Percentiles rank a stretch among this genome's conserved stretches.
These are phyloP conservation scores for Pseudocercospora cruenta DNA, from an alignment of 2,329 filamentous ascomycete genomes.

Conservation along the genomic window DNA sequence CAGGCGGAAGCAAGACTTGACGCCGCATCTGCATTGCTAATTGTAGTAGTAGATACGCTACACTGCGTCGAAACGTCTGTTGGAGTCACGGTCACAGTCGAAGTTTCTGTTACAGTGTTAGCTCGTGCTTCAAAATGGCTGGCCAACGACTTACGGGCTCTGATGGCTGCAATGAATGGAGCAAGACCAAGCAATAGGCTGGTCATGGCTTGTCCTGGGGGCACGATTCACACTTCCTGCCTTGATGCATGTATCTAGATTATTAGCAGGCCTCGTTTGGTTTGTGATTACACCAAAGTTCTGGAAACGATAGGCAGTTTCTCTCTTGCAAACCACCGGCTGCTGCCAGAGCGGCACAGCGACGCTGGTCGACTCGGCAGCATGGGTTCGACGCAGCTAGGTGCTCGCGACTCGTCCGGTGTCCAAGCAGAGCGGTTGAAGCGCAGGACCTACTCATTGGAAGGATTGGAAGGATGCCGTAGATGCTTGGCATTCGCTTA, in stretches of 20 bases:
- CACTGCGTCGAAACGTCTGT: background rate
- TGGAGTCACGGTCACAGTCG: background rate
- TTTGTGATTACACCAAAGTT: no score
- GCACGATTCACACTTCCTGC: background rate
- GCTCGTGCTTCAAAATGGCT: background rate
- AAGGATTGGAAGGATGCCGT: slow-evolving; percentile 3
- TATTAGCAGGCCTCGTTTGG: no score
- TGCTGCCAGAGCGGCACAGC: no score
- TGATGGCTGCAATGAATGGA: background rate
- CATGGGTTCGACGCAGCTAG: no score
- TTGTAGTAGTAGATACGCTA: background rate
- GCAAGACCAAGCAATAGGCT: background rate
- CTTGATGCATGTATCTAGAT: background rate
- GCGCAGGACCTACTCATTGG: background rate
- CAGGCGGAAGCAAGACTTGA: background rate
- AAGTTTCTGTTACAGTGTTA: background rate
- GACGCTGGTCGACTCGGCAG: no score
- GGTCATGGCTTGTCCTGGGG: background rate
- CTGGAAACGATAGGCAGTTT: no score
- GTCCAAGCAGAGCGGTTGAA: no score
- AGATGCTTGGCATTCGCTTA: background rate
- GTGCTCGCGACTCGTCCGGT: no score
- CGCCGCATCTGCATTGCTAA: background rate
- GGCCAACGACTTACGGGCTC: background rate
- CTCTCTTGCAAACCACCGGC: no score